These are phyloP conservation scores for Westerdykella aurantiaca DNA, from an alignment of 2,329 filamentous ascomycete species.

Conservation along the genomic window DNA sequence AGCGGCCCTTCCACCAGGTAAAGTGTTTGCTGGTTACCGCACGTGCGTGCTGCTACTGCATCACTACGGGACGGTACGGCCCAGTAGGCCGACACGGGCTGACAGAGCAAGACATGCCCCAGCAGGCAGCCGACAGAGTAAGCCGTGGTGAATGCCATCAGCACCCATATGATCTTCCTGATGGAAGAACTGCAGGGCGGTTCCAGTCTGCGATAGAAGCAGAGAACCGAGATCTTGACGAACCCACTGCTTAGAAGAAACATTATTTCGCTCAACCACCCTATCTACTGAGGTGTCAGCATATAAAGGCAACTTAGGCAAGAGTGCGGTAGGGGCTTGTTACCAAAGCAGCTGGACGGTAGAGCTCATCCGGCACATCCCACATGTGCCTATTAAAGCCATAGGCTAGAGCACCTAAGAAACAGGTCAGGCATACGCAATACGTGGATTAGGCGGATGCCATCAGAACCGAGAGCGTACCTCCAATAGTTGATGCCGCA, in stretches of 20 bases:
- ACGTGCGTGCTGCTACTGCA: neutral
- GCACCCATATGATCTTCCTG: constrained; percentile 25
- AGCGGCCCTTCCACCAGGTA: constrained; percentile 16
- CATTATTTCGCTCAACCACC: constrained; percentile 29
- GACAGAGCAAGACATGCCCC: constrained; percentile 25
- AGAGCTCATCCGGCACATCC: constrained; percentile 22
- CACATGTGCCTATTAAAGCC: constrained; percentile 35
- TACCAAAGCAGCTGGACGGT: constrained; percentile 13
- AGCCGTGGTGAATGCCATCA: constrained; percentile 26
- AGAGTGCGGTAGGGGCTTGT: neutral
- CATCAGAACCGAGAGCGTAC: constrained; percentile 1
- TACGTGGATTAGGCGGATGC: no score
- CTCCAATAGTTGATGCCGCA: constrained; percentile 5
- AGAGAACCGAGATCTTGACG: constrained; percentile 35
- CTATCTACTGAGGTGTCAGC: constrained; percentile 12
- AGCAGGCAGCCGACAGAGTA: constrained; percentile 29
- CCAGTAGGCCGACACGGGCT: constrained; percentile 32
- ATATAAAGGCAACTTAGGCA: neutral
- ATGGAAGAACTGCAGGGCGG: constrained; percentile 18
- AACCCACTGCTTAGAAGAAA: constrained; percentile 30
- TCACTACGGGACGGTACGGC: constrained; percentile 18
- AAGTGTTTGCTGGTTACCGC: constrained; percentile 9
- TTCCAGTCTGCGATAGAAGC: constrained; percentile 36
- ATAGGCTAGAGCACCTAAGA: constrained; percentile 15
- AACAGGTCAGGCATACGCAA: neutral